phyloP scores from a whole-genome alignment of 129 eudicot genomes.

The Tagetes patula region DNA sequence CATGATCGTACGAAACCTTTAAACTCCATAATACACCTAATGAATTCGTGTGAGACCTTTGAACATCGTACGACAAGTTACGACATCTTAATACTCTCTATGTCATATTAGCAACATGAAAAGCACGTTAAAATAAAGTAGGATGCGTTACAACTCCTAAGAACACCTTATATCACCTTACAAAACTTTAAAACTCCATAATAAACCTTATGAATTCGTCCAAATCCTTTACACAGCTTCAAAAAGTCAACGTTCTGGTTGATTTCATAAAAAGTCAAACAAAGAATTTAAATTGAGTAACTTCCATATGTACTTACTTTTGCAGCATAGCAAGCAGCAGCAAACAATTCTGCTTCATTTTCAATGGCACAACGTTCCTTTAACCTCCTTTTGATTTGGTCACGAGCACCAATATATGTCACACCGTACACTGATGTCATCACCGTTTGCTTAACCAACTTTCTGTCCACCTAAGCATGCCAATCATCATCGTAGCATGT shows the following conservation, averaged over 20 bases:
- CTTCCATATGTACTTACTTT: slow-evolving; percentile 46
- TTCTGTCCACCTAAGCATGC: slow-evolving; percentile 71
- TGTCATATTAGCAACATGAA: no score
- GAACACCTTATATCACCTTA: no score
- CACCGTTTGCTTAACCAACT: slow-evolving; percentile 92
- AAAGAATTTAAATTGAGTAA: neutral
- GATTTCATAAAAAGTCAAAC: neutral
- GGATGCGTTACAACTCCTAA: no score
- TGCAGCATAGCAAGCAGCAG: slow-evolving; percentile 79
- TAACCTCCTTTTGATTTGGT: slow-evolving; percentile 80
- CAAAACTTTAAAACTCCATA: no score
- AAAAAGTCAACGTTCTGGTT: neutral
- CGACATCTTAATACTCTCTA: no score
- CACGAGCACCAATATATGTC: slow-evolving; percentile 92
- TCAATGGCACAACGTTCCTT: slow-evolving; percentile 71
- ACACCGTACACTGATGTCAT: slow-evolving; percentile 96
- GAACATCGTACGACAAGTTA: no score
- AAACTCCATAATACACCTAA: no score
- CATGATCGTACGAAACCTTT: no score
- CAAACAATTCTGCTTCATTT: slow-evolving; percentile 59
- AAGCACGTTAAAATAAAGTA: no score
- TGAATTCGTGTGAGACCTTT: no score
- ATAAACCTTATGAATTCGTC: no score
- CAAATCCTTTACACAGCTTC: no score
- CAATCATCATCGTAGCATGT: slow-evolving; percentile 2